A percentile compares a stretch with the other conserved stretches of the same genome.
phyloP scores from a whole-genome alignment of 495 filamentous ascomycete genomes.

The Penicillium cosmopolitanum region DNA sequence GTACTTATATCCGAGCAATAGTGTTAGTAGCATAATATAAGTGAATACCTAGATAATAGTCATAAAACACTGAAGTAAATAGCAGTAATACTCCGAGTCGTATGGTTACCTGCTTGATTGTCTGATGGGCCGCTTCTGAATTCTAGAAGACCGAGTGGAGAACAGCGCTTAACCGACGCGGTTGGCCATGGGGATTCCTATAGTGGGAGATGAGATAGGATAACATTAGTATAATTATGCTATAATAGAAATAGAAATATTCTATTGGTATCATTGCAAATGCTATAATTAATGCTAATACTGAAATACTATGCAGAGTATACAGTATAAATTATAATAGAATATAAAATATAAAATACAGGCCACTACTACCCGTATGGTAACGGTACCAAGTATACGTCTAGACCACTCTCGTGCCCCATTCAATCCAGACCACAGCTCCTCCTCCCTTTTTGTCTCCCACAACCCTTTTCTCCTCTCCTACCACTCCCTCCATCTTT shows the following conservation, averaged over 20 bases:
- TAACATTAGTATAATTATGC: background rate
- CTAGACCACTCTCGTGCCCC: constrained; percentile 31
- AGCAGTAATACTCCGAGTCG: too few species aligned
- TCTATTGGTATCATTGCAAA: background rate
- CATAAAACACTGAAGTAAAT: too few species aligned
- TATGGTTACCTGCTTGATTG: too few species aligned
- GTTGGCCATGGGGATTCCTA: background rate
- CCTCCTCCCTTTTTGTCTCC: constrained; percentile 32
- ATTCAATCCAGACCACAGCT: constrained; percentile 37
- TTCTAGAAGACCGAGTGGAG: constrained; percentile 1
- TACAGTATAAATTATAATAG: too few species aligned
- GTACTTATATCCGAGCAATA: too few species aligned
- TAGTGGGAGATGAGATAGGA: background rate
- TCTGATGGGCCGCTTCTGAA: too few species aligned
- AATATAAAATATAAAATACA: background rate
- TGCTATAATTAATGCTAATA: background rate
- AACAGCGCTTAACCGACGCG: constrained; percentile 17
- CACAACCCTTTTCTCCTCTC: constrained; percentile 16
- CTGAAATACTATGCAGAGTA: background rate
- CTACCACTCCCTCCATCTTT: constrained; percentile 12
- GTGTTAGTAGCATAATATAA: too few species aligned
- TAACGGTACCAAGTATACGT: constrained; percentile 7
- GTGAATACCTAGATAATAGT: too few species aligned
- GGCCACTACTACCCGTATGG: background rate
- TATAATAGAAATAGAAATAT: background rate